Percentiles rank a stretch among this genome's conserved stretches.
These are phyloP conservation scores for Boletus insuetus DNA, from an alignment of 768 basidiomycete species.

Conservation along the genomic window DNA sequence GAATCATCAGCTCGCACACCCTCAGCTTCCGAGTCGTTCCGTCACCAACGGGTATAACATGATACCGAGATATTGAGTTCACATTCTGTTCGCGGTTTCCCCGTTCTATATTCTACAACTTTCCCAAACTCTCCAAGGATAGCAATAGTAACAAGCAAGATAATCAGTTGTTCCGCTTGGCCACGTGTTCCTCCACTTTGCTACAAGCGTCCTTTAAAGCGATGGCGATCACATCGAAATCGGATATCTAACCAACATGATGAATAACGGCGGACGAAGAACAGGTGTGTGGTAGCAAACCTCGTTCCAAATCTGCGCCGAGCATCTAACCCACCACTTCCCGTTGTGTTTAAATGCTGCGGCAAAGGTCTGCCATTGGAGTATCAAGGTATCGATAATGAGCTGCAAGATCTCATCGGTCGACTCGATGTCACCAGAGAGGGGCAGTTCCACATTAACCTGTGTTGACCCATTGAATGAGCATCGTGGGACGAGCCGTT, in stretches of 20 bases:
- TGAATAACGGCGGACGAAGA: background rate
- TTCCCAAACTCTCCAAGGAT: background rate
- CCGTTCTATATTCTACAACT: background rate
- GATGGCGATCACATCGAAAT: constrained; percentile 28
- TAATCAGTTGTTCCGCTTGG: constrained; percentile 1
- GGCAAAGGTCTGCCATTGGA: constrained; percentile 20
- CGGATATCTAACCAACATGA: constrained; percentile 25
- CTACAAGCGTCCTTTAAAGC: constrained; percentile 26
- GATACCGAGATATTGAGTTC: no score
- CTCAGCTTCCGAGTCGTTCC: no score
- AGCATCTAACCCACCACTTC: constrained; percentile 34
- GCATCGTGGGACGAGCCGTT: background rate
- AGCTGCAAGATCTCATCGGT: constrained; percentile 12
- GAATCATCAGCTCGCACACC: background rate
- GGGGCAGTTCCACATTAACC: constrained; percentile 42
- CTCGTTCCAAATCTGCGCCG: constrained; percentile 33
- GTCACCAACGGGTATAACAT: no score
- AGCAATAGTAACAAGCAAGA: background rate
- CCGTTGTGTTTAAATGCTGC: constrained; percentile 23
- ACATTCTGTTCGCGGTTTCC: background rate
- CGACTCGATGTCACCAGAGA: constrained; percentile 26
- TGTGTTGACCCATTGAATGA: constrained; percentile 7
- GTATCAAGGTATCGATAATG: constrained; percentile 16
- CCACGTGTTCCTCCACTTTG: constrained; percentile 11
- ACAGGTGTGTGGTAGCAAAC: constrained; percentile 11